These are phyloP conservation scores for Melastoma malabathricum DNA, from an alignment of 345 rosid species.

Conservation along the genomic window DNA sequence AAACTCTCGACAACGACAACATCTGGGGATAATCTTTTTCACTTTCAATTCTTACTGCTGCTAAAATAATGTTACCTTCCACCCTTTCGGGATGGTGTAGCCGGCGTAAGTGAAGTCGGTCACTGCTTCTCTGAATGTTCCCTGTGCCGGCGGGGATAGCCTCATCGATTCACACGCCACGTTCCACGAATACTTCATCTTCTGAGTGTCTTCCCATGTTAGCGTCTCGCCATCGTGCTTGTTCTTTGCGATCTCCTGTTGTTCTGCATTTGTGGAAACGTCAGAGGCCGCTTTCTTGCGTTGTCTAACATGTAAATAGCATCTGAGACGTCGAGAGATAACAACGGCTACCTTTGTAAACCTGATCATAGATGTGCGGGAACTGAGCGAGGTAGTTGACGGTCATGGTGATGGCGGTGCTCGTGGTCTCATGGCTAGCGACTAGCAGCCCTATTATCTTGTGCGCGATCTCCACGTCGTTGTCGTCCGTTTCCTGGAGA, in stretches of 20 bases:
- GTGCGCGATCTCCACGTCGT: neutral
- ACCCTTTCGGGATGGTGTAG: constrained; percentile 1
- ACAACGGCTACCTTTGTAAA: neutral
- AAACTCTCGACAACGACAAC: no score
- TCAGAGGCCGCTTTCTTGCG: no score
- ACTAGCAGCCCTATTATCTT: constrained; percentile 1
- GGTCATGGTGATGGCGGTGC: neutral
- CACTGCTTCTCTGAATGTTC: neutral
- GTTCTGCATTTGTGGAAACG: neutral
- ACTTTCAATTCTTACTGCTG: no score
- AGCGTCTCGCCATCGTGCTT: neutral
- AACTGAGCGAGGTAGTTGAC: constrained; percentile 2
- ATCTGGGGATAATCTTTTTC: neutral
- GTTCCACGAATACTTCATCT: constrained; percentile 4
- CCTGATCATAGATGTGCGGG: neutral
- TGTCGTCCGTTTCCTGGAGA: neutral
- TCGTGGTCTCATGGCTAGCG: neutral
- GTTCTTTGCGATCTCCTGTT: neutral
- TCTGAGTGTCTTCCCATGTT: constrained; percentile 2
- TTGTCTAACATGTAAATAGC: no score
- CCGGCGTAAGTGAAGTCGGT: neutral
- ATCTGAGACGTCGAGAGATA: neutral
- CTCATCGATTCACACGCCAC: neutral
- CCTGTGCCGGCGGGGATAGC: neutral
- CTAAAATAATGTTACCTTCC: neutral